Base-by-base conservation (phyloP, 1,284 basidiomycete genomes). In the Mycena citricolor region DNA sequence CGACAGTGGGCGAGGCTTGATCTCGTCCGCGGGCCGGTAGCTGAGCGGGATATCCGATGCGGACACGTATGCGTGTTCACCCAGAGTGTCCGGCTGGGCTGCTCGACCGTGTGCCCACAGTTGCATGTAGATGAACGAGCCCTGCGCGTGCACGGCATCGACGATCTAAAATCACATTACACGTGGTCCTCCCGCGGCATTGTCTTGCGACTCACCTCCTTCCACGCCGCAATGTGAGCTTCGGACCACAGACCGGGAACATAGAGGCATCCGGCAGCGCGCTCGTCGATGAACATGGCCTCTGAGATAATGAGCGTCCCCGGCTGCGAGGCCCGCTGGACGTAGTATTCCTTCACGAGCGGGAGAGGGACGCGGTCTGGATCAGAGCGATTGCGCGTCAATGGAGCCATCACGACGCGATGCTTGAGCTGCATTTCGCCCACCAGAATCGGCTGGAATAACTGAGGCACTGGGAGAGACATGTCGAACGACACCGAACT, bases 361-460 rank as follows among this genome's bases (percentile, higher is more conserved):
- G 31, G 31, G 4, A 32, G 31, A 32, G 31, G 10, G 4, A 14
- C 14, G 11, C 21, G 31, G 4, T 13, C 16, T 11, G 11, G 17
- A n/a, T 16, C 21, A 13, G n/a, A n/a, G n/a, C n/a, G n/a, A n/a
- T n/a, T n/a, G n/a, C 61, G 52, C n/a, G 62, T 62, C n/a, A 62
- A 43, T 19, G 62, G 62, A 4, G 61, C 59, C n/a, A 49, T 29
- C 5, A 52, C 57, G n/a, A 59, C 52, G 31, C 60, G 55, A 38
- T 62, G 57, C 10, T 52, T 16, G 2, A 61, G 49, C 8, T 19
- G 5, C 16, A 57, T 28, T 24, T 52, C 32, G 10, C 59, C 55
- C 14, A 57, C 41, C 30, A 51, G 28, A 38, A 59, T 44, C 5
- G 57, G 53, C 22, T 57, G 46, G 48, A 58, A 60, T 11, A 60